These are phyloP conservation scores for Seiridium unicorne DNA, from an alignment of 2,329 filamentous ascomycete genomes.

Conservation along the genomic window DNA sequence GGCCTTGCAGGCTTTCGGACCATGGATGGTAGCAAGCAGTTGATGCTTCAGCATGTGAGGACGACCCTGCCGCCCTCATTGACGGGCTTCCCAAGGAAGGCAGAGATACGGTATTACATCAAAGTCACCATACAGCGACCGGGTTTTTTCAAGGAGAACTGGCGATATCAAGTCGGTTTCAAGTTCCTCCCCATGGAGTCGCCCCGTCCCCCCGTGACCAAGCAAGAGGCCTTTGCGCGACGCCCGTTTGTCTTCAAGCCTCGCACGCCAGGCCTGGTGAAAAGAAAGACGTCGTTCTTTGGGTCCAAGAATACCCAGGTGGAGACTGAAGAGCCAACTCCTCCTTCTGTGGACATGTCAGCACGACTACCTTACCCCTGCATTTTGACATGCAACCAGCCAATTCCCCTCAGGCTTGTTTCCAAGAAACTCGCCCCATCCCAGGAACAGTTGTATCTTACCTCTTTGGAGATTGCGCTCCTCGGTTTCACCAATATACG, in stretches of 20 bases:
- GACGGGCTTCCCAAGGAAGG: slow-evolving; percentile 80
- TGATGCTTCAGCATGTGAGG: slow-evolving; percentile 71
- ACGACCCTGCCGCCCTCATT: slow-evolving; percentile 86
- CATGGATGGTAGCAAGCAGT: slow-evolving; percentile 62
- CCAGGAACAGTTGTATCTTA: slow-evolving; percentile 69
- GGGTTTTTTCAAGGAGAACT: slow-evolving; percentile 86
- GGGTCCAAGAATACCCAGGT: slow-evolving; percentile 10
- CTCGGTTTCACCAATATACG: slow-evolving; percentile 77
- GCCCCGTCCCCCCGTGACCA: slow-evolving; percentile 64
- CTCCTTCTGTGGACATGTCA: slow-evolving; percentile 72
- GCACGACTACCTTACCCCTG: slow-evolving; percentile 83
- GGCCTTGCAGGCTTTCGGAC: slow-evolving; percentile 53
- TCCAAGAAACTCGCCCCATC: slow-evolving; percentile 73
- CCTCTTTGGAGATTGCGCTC: slow-evolving; percentile 78
- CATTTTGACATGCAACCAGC: slow-evolving; percentile 85
- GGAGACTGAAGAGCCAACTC: slow-evolving; percentile 34
- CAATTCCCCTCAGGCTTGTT: slow-evolving; percentile 77
- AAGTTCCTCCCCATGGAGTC: slow-evolving; percentile 93
- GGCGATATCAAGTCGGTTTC: slow-evolving; percentile 66
- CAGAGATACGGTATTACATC: slow-evolving; percentile 90
- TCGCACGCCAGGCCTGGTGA: slow-evolving; percentile 27
- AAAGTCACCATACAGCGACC: slow-evolving; percentile 95
- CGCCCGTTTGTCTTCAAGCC: slow-evolving; percentile 61
- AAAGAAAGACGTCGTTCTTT: slow-evolving; percentile 38
- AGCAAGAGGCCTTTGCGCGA: slow-evolving; percentile 81